Percentiles rank a stretch among this genome's conserved stretches.
Evolutionary conservation across 129 eudicot genomes (phyloP).

Genomic region (Pulicaria dysenterica): DNA sequence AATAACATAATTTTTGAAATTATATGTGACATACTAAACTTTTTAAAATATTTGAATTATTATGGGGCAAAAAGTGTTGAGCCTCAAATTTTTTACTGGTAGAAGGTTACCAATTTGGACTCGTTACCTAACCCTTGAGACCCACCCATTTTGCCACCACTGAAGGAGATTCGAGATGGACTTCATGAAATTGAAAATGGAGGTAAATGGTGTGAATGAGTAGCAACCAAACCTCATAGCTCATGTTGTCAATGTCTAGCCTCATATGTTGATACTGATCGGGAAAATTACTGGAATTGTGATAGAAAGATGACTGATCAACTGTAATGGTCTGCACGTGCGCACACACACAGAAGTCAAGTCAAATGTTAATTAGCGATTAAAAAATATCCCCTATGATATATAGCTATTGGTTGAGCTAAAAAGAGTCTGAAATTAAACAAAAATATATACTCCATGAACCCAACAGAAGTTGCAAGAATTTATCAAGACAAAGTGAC

Average conservation of each 20-base stretch:
- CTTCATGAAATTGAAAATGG: slow-evolving; percentile 2
- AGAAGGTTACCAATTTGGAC: neutral
- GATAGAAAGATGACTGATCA: slow-evolving; percentile 39
- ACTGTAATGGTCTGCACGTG: slow-evolving; percentile 31
- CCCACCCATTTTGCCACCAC: neutral
- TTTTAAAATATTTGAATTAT: too few species aligned
- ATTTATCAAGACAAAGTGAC: neutral
- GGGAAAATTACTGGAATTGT: slow-evolving; percentile 21
- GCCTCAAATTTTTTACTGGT: neutral
- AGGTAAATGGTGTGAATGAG: neutral
- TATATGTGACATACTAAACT: too few species aligned
- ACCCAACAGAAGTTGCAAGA: neutral
- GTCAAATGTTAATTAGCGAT: neutral
- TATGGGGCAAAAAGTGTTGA: too few species aligned
- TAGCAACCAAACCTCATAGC: slow-evolving; percentile 44
- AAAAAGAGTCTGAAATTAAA: neutral
- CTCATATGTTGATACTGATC: slow-evolving; percentile 55
- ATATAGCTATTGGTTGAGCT: neutral
- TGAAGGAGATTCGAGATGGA: neutral
- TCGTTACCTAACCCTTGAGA: neutral
- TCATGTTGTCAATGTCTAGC: slow-evolving; percentile 53
- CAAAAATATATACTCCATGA: neutral
- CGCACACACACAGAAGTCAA: neutral
- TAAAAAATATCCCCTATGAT: neutral
- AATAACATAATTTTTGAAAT: too few species aligned